Evolutionary conservation across 805 yeast genomes (phyloP).

Genomic region (Monosporozyma unispora): DNA sequence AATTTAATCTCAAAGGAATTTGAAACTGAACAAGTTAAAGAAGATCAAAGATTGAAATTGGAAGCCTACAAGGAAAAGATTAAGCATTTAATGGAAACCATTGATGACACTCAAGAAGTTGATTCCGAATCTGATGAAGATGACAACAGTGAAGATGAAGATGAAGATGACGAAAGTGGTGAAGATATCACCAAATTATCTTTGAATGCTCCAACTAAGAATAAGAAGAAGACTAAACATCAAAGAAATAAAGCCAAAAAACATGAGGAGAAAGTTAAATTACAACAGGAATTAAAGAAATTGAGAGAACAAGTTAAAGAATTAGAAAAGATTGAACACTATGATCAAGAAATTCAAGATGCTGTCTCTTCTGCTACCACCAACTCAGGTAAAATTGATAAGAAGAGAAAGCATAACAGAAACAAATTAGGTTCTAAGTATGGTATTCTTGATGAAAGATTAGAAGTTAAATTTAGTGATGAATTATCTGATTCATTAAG

Average conservation of each 20-base stretch:
- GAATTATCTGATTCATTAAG: constrained; percentile 83
- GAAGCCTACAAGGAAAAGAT: constrained; percentile 58
- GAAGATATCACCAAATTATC: constrained; percentile 43
- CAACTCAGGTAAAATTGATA: constrained; percentile 17
- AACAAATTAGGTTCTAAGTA: constrained; percentile 39
- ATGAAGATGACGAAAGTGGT: constrained; percentile 26
- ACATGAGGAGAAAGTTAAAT: constrained; percentile 48
- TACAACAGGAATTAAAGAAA: constrained; percentile 48
- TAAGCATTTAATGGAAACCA: constrained; percentile 51
- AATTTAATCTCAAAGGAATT: constrained; percentile 58
- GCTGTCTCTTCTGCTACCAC: constrained; percentile 8
- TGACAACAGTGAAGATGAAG: constrained; percentile 31
- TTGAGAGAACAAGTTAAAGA: constrained; percentile 54
- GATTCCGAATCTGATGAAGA: constrained; percentile 31
- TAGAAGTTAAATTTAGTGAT: constrained; percentile 77
- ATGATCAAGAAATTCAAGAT: constrained; percentile 25
- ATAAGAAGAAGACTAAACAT: constrained; percentile 65
- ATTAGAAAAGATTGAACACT: constrained; percentile 39
- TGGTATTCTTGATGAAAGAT: constrained; percentile 37
- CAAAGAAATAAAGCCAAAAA: constrained; percentile 65
- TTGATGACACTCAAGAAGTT: constrained; percentile 51
- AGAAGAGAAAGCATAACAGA: constrained; percentile 28
- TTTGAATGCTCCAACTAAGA: constrained; percentile 57
- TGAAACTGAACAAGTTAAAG: constrained; percentile 54
- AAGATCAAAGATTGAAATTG: constrained; percentile 51